A percentile compares a stretch with the other conserved stretches of the same genome.
Conservation (phyloP, 192 early-diverging fungal genomes). For the Thamnidium elegans region DNA sequence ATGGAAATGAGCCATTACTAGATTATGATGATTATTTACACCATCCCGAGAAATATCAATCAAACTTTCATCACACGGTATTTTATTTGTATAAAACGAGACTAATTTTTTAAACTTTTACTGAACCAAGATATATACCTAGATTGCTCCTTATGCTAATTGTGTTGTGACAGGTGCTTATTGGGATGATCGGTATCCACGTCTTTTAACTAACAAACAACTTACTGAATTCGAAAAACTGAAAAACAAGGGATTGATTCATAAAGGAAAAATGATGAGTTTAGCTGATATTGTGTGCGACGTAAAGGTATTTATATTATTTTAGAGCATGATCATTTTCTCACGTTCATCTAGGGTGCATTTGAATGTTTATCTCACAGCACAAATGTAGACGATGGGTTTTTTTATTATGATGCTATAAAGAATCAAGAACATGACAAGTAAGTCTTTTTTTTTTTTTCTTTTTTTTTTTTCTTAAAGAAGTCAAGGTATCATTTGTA, state of each 20-base stretch:
- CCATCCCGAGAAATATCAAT: conserved; percentile 76
- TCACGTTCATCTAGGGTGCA: conserved; percentile 60
- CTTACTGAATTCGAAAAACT: conserved; percentile 65
- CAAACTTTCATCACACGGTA: conserved; percentile 76
- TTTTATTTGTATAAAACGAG: neutral
- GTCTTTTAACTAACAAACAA: conserved; percentile 85
- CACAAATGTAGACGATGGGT: conserved; percentile 87
- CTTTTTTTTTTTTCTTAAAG: too few relatives aligned
- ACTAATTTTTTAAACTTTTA: neutral
- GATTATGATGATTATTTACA: conserved; percentile 66
- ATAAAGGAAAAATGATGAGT: conserved; percentile 71
- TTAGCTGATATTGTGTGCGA: conserved; percentile 95
- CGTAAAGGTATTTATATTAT: conserved; percentile 61
- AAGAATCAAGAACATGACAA: conserved; percentile 65
- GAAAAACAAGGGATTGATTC: conserved; percentile 41
- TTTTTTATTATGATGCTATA: conserved; percentile 89
- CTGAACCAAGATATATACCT: neutral
- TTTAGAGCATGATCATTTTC: neutral
- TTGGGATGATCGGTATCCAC: conserved; percentile 86
- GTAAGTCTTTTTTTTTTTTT: too few relatives aligned
- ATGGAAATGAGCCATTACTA: conserved; percentile 52
- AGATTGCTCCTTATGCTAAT: conserved; percentile 89
- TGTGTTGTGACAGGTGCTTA: conserved; percentile 92
- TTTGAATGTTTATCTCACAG: conserved; percentile 92
- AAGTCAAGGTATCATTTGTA: neutral